Conservation (phyloP, 148 eudicot genomes). For the Persicaria tinctoria region DNA sequence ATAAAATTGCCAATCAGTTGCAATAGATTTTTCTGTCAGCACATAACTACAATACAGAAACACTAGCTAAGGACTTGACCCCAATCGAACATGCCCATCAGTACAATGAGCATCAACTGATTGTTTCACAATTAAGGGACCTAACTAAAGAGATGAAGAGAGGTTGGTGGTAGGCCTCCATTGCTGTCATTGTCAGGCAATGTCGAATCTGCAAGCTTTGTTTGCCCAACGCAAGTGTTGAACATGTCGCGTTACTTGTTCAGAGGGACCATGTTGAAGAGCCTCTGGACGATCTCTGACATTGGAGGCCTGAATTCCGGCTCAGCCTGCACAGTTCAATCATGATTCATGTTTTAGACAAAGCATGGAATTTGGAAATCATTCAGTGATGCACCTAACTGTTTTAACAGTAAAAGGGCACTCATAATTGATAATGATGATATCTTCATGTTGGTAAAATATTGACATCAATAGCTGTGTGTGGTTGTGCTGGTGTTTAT, state of each 20-base stretch:
- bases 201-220: neutral
- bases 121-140: neutral
- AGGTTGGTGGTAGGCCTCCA: neutral
- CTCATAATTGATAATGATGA: neutral
- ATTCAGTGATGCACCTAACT: neutral
- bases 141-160: too few species aligned
- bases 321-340: slow-evolving; percentile 38
- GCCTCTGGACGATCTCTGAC: slow-evolving; percentile 71
- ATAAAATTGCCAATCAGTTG: neutral
- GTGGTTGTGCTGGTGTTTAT: neutral
- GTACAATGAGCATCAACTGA: neutral
- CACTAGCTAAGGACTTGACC: neutral
- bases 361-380: neutral
- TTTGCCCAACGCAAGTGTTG: slow-evolving; percentile 10
- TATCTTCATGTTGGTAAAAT: neutral
- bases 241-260: neutral
- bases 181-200: neutral
- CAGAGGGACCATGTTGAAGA: slow-evolving; percentile 26
- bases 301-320: slow-evolving; percentile 65
- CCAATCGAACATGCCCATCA: neutral
- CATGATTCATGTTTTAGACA: neutral
- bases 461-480: slow-evolving; percentile 3
- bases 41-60: neutral
- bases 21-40: neutral
- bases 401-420: neutral